Evolutionary conservation across 2,329 filamentous ascomycete species (phyloP).

Genomic region (Penicillium sp.): DNA sequence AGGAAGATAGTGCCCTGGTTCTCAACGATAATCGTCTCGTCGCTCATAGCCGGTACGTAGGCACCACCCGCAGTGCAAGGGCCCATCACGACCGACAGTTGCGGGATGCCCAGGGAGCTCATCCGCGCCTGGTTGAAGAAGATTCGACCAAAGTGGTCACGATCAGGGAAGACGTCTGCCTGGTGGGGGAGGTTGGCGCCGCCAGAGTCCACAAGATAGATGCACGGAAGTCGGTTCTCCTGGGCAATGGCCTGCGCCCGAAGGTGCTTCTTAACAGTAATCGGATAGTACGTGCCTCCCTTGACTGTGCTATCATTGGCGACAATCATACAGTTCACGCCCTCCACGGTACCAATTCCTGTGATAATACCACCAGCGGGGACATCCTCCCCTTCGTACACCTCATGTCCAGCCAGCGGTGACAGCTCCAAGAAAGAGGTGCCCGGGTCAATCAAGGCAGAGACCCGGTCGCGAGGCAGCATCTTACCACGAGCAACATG

Average conservation of each 20-base stretch:
- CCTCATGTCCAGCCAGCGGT: constrained; percentile 75
- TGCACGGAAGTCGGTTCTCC: constrained; percentile 76
- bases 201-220: constrained; percentile 94
- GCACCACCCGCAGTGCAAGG: constrained; percentile 93
- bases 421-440: constrained; percentile 92
- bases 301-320: constrained; percentile 97
- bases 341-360: constrained; percentile 82
- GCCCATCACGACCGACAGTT: constrained; percentile 94
- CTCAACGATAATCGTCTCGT: constrained; percentile 94
- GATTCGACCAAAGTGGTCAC: constrained; percentile 91
- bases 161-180: constrained; percentile 90
- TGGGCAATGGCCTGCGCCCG: constrained; percentile 84
- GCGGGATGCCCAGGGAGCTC: constrained; percentile 81
- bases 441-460: constrained; percentile 79
- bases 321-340: constrained; percentile 86
- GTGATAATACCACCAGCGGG: constrained; percentile 89
- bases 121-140: constrained; percentile 98
- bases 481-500: constrained; percentile 86
- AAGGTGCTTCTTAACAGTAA: constrained; percentile 96
- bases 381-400: constrained; percentile 82
- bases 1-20: constrained; percentile 97
- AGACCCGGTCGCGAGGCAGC: constrained; percentile 83
- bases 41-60: constrained; percentile 95
- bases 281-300: constrained; percentile 92
- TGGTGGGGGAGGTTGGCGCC: constrained; percentile 94